Evolutionary conservation across 441 rosid genomes (phyloP).

Genomic region (Corymbia citriodora): DNA sequence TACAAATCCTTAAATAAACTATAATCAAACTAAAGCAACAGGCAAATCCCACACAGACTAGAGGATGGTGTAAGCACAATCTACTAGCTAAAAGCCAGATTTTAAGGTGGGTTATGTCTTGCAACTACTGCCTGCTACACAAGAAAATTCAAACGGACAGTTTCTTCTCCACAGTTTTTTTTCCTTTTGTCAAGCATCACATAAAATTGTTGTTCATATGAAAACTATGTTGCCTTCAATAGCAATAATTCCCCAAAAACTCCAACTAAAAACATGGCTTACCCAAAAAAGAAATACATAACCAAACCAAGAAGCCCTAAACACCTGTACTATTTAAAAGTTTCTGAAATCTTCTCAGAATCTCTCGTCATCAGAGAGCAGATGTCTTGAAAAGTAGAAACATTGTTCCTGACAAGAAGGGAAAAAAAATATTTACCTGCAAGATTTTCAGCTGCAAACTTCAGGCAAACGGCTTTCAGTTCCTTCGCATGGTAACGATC

Average conservation of each 20-base stretch:
- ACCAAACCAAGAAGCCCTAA: background rate
- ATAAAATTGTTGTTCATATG: background rate
- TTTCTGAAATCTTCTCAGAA: background rate
- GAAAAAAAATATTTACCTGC: constrained; percentile 15
- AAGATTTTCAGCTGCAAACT: constrained; percentile 45
- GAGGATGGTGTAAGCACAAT: background rate
- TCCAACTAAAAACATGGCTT: background rate
- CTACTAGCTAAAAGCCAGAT: background rate
- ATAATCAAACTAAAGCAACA: background rate
- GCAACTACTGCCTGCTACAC: background rate
- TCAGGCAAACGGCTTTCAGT: constrained; percentile 40
- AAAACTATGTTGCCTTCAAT: background rate
- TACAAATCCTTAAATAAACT: background rate
- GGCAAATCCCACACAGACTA: background rate
- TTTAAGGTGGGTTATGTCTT: background rate
- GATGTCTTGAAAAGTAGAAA: background rate
- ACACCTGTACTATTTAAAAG: background rate
- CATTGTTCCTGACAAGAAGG: background rate
- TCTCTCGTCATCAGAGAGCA: background rate
- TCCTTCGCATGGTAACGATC: constrained; percentile 38
- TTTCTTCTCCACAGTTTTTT: background rate
- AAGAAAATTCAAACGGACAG: background rate
- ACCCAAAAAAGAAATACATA: background rate
- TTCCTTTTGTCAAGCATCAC: background rate
- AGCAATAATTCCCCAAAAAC: background rate